phyloP scores from a whole-genome alignment of 2,329 filamentous ascomycete genomes.

The Ceratocystis variospora region DNA sequence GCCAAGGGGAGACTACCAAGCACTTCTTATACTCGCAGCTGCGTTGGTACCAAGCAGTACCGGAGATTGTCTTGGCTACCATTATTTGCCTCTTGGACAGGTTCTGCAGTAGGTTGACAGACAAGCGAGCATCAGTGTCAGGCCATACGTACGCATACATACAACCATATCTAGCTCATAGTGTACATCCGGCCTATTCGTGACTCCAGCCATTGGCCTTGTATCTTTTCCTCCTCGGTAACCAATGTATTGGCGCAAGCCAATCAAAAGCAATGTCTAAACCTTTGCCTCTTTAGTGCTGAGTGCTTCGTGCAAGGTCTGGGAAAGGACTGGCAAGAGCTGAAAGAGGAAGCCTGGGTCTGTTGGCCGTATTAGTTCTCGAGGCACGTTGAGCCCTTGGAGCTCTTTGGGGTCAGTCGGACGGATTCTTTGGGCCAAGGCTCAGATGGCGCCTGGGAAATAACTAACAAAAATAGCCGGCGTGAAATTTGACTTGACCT shows the following conservation, averaged over 20 bases:
- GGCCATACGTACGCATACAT: background rate
- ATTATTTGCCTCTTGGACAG: background rate
- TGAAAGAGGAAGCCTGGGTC: background rate
- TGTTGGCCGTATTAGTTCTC: background rate
- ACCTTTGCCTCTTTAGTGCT: background rate
- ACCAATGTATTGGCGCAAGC: background rate
- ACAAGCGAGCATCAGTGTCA: background rate
- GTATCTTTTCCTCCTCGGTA: background rate
- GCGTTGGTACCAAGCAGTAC: background rate
- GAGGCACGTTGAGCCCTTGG: too few relatives aligned
- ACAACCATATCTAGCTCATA: background rate
- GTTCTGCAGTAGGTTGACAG: background rate
- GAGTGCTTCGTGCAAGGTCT: background rate
- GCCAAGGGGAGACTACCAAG: background rate
- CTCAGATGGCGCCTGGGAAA: background rate
- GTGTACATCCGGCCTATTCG: background rate
- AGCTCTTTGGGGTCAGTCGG: too few relatives aligned
- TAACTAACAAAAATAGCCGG: background rate
- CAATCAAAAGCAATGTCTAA: background rate
- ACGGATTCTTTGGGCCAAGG: background rate
- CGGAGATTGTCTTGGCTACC: background rate
- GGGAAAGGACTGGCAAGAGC: background rate
- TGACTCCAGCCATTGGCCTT: background rate
- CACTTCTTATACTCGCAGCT: constrained; percentile 7
- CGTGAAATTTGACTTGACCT: background rate